phyloP scores from a whole-genome alignment of 805 yeast species.

The Candida dendrica region DNA sequence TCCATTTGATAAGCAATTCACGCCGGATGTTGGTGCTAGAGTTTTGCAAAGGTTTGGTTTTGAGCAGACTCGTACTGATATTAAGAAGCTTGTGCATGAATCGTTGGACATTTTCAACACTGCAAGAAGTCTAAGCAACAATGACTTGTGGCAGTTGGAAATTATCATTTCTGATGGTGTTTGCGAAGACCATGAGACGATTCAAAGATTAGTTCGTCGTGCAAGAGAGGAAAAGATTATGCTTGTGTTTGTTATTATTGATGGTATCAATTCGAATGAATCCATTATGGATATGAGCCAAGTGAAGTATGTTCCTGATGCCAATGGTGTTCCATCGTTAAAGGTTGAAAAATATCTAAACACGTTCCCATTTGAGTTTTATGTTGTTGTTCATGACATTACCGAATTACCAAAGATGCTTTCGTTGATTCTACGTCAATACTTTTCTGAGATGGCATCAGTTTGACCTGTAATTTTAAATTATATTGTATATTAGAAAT shows the following conservation, averaged over 20 bases:
- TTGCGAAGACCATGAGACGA: conserved; percentile 86
- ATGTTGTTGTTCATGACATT: conserved; percentile 87
- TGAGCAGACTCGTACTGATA: conserved; percentile 82
- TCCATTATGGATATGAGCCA: conserved; percentile 93
- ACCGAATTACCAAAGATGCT: conserved; percentile 88
- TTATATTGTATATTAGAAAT: no score
- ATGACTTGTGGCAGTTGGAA: conserved; percentile 88
- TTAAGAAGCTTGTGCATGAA: conserved; percentile 60
- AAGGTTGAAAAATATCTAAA: conserved; percentile 82
- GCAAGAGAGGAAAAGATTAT: conserved; percentile 90
- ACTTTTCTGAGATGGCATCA: conserved; percentile 67
- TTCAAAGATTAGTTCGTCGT: conserved; percentile 77
- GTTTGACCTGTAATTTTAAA: conserved; percentile 1
- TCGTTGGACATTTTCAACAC: conserved; percentile 67
- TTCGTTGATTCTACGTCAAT: conserved; percentile 83
- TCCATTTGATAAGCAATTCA: conserved; percentile 81
- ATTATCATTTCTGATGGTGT: conserved; percentile 94
- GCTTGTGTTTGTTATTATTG: conserved; percentile 91
- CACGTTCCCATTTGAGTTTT: conserved; percentile 93
- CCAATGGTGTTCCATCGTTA: conserved; percentile 61
- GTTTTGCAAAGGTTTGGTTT: conserved; percentile 86
- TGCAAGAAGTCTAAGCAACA: conserved; percentile 37
- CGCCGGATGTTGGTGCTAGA: conserved; percentile 73
- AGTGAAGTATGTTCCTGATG: conserved; percentile 72
- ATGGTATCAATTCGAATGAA: conserved; percentile 77